Evolutionary conservation across 2,329 filamentous ascomycete genomes (phyloP).

Genomic region (Didymella arachidicola): DNA sequence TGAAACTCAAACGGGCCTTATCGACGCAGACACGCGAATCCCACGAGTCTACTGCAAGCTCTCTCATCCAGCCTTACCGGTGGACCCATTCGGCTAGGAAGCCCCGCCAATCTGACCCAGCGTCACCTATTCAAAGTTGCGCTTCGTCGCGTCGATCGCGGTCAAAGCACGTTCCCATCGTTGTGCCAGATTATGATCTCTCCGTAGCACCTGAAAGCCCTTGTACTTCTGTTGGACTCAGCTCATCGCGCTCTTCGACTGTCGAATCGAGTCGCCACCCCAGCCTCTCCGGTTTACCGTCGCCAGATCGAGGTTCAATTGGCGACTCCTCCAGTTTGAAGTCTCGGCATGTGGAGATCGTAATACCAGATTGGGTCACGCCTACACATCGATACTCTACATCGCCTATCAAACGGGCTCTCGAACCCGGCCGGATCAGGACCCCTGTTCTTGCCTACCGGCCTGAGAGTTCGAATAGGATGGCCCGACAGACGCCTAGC

Average conservation of each 20-base stretch:
- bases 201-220: slow-evolving; percentile 49
- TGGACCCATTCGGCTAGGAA: slow-evolving; percentile 32
- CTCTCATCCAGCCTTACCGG: slow-evolving; percentile 34
- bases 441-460: slow-evolving; percentile 30
- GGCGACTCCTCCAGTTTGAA: slow-evolving; percentile 42
- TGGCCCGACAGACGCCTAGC: slow-evolving; percentile 54
- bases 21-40: slow-evolving; percentile 38
- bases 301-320: slow-evolving; percentile 40
- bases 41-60: slow-evolving; percentile 44
- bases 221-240: slow-evolving; percentile 45
- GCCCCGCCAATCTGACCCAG: slow-evolving; percentile 31
- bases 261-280: slow-evolving; percentile 40
- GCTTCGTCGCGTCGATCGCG: slow-evolving; percentile 38
- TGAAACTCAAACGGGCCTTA: slow-evolving; percentile 40
- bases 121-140: slow-evolving; percentile 29
- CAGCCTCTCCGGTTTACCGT: slow-evolving; percentile 40
- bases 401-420: slow-evolving; percentile 41
- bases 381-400: slow-evolving; percentile 51
- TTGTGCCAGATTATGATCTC: slow-evolving; percentile 53
- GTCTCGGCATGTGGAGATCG: slow-evolving; percentile 59
- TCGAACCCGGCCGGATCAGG: slow-evolving; percentile 30
- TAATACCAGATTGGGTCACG: slow-evolving; percentile 56
- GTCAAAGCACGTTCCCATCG: slow-evolving; percentile 56
- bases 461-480: slow-evolving; percentile 46
- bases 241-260: slow-evolving; percentile 44